Conservation (phyloP, 75 land plant species). For the Picea sitchensis region DNA sequence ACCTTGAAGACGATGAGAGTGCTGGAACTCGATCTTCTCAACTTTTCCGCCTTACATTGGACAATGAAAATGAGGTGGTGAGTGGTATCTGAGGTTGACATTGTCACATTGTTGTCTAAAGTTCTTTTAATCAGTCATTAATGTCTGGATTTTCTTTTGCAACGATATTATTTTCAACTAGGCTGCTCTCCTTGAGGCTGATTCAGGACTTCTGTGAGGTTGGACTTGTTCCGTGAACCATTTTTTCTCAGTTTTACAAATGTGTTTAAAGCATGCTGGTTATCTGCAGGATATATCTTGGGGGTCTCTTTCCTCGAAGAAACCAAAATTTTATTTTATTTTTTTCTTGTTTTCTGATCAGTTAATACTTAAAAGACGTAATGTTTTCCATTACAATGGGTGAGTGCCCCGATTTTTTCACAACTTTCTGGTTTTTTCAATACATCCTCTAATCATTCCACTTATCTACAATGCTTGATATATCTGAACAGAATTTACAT, state of each 20-base stretch:
- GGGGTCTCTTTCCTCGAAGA: background rate
- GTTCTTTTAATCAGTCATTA: no score
- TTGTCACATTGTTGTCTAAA: no score
- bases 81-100: background rate
- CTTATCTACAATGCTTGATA: no score
- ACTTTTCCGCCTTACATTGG: slow-evolving; percentile 37
- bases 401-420: no score
- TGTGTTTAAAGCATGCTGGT: background rate
- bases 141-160: background rate
- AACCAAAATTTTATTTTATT: no score
- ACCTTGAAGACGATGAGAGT: slow-evolving; percentile 84
- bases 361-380: no score
- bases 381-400: no score
- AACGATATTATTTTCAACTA: background rate
- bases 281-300: background rate
- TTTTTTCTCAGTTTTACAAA: background rate
- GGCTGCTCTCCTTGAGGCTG: background rate
- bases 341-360: no score
- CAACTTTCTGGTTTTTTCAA: no score
- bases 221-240: background rate
- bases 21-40: slow-evolving; percentile 64
- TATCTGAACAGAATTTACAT: no score
- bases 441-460: no score
- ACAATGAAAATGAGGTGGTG: slow-evolving; percentile 58
- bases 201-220: background rate